These are phyloP conservation scores for Parascedosporium putredinis DNA, from an alignment of 2,329 filamentous ascomycete genomes.

Conservation along the genomic window DNA sequence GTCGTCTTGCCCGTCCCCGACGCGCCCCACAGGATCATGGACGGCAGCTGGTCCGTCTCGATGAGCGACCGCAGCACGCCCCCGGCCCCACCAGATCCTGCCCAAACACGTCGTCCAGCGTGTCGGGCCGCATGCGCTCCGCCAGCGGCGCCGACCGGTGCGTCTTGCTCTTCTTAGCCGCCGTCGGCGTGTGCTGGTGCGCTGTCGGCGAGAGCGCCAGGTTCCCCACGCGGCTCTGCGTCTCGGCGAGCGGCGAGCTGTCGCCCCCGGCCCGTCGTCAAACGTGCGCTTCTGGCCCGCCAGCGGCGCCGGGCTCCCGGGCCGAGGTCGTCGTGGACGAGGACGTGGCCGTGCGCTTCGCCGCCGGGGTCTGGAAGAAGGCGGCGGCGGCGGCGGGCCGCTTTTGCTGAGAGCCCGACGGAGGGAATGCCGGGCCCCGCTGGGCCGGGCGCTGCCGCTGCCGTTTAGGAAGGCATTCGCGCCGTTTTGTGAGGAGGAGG, in stretches of 20 bases:
- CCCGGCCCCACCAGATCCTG: conserved; percentile 81
- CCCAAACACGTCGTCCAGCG: conserved; percentile 76
- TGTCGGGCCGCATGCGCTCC: conserved; percentile 82
- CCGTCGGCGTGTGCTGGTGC: neutral
- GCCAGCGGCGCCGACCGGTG: conserved; percentile 72
- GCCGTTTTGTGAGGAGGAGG: conserved; percentile 16
- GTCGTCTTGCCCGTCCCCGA: conserved; percentile 81
- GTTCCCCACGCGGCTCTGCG: conserved; percentile 9
- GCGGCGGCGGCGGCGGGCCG: conserved; percentile 45
- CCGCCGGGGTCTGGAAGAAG: conserved; percentile 52
- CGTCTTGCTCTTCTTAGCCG: conserved; percentile 55
- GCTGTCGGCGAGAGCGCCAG: conserved; percentile 9
- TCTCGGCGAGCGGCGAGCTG: conserved; percentile 5
- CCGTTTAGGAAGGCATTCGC: neutral
- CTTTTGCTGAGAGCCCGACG: conserved; percentile 30
- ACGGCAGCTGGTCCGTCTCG: conserved; percentile 74
- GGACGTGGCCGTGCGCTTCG: conserved; percentile 39
- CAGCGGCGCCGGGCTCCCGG: conserved; percentile 10
- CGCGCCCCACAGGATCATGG: conserved; percentile 88
- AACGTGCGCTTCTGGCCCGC: conserved; percentile 40
- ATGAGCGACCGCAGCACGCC: conserved; percentile 85
- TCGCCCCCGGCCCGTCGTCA: conserved; percentile 41
- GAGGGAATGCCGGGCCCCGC: conserved; percentile 15
- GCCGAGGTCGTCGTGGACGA: neutral
- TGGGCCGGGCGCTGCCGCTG: conserved; percentile 10